Conservation (phyloP, 2,329 filamentous ascomycete species). For the Pseudogymnoascus pannorum region DNA sequence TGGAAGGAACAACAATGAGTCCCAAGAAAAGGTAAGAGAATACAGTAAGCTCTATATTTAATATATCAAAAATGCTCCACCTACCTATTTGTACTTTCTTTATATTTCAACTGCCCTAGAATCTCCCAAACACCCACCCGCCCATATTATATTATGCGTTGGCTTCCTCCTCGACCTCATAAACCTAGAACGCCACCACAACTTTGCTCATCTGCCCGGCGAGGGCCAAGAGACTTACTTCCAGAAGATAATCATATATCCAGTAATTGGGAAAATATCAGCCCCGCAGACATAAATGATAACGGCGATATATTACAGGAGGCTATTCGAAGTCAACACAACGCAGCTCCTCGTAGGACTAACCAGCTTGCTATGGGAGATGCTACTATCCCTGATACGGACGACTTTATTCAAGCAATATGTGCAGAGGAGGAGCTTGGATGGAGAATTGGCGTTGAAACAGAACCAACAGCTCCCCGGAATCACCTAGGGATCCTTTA, state of each 20-base stretch:
- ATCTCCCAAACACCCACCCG: neutral
- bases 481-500: neutral
- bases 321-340: neutral
- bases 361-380: neutral
- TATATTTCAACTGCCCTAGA: neutral
- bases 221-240: neutral
- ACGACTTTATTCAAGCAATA: neutral
- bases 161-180: neutral
- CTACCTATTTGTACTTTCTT: neutral
- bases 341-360: neutral
- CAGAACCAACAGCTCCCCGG: neutral
- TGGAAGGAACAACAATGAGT: neutral
- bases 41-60: neutral
- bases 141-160: neutral
- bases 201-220: neutral
- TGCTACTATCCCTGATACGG: neutral
- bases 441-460: neutral
- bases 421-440: neutral
- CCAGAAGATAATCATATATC: neutral
- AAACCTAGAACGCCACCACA: neutral
- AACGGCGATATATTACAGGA: neutral
- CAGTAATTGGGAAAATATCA: neutral
- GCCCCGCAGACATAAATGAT: neutral
- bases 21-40: neutral
- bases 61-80: neutral